Conservation (phyloP, 2,329 filamentous ascomycete species). For the Cladophialophora immunda region DNA sequence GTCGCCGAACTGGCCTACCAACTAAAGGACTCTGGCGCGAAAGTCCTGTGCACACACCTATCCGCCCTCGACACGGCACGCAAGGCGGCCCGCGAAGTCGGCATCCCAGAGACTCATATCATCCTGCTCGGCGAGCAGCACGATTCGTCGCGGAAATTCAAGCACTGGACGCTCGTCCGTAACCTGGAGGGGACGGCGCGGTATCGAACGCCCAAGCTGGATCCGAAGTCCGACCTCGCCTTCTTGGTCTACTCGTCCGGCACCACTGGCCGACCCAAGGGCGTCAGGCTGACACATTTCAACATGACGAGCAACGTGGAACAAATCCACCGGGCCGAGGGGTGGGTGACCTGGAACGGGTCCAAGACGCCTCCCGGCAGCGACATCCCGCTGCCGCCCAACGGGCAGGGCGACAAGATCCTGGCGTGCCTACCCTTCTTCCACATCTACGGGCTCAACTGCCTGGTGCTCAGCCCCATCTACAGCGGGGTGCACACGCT, state of each 20-base stretch:
- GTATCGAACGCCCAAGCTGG: slow-evolving; percentile 69
- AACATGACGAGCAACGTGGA: slow-evolving; percentile 81
- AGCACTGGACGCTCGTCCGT: slow-evolving; percentile 76
- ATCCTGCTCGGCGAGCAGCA: slow-evolving; percentile 76
- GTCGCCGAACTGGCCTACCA: slow-evolving; percentile 84
- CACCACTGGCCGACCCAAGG: slow-evolving; percentile 90
- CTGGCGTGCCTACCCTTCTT: slow-evolving; percentile 87
- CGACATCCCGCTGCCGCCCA: slow-evolving; percentile 38
- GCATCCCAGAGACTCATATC: slow-evolving; percentile 75
- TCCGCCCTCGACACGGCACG: slow-evolving; percentile 70
- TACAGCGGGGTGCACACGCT: slow-evolving; percentile 72
- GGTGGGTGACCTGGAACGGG: slow-evolving; percentile 66
- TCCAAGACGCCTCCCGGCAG: slow-evolving; percentile 48
- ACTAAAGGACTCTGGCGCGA: slow-evolving; percentile 78
- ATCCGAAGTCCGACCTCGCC: slow-evolving; percentile 76
- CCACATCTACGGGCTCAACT: slow-evolving; percentile 86
- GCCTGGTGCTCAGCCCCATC: slow-evolving; percentile 73
- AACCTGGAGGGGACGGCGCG: slow-evolving; percentile 63
- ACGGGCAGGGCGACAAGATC: slow-evolving; percentile 72
- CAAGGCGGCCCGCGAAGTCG: slow-evolving; percentile 73
- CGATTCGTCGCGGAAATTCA: slow-evolving; percentile 66
- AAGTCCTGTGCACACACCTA: slow-evolving; percentile 77
- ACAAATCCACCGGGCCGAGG: slow-evolving; percentile 65
- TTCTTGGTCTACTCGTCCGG: slow-evolving; percentile 90
- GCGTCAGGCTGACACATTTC: slow-evolving; percentile 82